Evolutionary conservation across 148 eudicot species (phyloP).

Genomic region (Rhododendron molle): DNA sequence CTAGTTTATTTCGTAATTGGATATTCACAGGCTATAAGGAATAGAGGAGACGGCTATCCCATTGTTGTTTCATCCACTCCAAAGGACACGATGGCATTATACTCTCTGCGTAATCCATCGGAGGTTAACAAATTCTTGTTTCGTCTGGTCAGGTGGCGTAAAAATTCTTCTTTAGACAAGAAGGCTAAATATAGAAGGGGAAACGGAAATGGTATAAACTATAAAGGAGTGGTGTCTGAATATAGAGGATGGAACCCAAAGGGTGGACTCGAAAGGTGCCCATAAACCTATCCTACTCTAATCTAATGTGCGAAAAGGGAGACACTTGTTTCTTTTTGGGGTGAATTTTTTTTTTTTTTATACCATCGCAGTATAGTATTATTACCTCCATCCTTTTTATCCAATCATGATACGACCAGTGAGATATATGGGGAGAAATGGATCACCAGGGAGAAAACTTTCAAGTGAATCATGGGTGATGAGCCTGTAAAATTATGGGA

Average conservation of each 20-base stretch:
- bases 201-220: neutral
- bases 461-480: neutral
- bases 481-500: neutral
- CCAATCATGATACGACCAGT: neutral
- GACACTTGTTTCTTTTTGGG: neutral
- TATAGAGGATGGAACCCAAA: neutral
- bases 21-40: constrained; percentile 30
- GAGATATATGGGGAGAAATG: neutral
- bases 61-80: constrained; percentile 49
- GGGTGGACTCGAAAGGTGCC: neutral
- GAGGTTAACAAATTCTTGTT: constrained; percentile 46
- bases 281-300: neutral
- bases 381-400: neutral
- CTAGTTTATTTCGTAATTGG: neutral
- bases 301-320: neutral
- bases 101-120: constrained; percentile 36
- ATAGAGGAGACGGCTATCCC: constrained; percentile 41
- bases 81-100: constrained; percentile 43
- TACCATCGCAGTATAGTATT: neutral
- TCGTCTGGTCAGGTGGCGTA: constrained; percentile 36
- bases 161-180: neutral
- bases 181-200: neutral
- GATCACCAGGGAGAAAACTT: neutral
- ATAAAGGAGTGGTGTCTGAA: neutral
- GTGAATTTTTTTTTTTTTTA: neutral